phyloP scores from a whole-genome alignment of 306 rosid species.

The Glycyrrhiza uralensis region DNA sequence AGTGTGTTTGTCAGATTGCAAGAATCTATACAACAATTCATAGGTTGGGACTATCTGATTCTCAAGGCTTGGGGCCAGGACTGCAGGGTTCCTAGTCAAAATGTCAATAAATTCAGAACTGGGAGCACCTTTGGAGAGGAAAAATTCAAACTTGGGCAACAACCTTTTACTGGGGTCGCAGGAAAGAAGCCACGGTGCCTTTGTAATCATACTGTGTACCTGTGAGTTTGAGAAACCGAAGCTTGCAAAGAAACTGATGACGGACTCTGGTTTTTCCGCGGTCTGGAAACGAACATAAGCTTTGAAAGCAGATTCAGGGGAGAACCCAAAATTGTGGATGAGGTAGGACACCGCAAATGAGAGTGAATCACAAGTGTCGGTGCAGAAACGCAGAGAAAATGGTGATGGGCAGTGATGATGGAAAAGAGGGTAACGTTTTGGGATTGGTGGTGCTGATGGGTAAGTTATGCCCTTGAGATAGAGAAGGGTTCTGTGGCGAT shows the following conservation, averaged over 20 bases:
- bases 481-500: not conserved
- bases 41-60: not conserved
- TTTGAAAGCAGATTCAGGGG: not conserved
- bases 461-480: not conserved
- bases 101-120: not conserved
- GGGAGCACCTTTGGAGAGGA: slow-evolving; percentile 17
- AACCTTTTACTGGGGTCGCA: not conserved
- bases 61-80: not conserved
- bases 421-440: not conserved
- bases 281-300: not conserved
- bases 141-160: not conserved
- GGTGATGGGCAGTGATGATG: not conserved
- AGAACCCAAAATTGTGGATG: not conserved
- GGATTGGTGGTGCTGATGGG: too few relatives aligned
- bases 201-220: not conserved
- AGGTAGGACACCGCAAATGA: not conserved
- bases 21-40: not conserved
- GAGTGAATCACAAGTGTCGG: not conserved
- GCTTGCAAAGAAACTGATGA: not conserved
- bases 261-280: not conserved
- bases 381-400: not conserved
- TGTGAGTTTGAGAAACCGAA: not conserved
- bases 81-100: not conserved
- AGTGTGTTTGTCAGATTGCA: not conserved
- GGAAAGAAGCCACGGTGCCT: not conserved